Conservation (phyloP, 768 basidiomycete species). For the Russula compacta region DNA sequence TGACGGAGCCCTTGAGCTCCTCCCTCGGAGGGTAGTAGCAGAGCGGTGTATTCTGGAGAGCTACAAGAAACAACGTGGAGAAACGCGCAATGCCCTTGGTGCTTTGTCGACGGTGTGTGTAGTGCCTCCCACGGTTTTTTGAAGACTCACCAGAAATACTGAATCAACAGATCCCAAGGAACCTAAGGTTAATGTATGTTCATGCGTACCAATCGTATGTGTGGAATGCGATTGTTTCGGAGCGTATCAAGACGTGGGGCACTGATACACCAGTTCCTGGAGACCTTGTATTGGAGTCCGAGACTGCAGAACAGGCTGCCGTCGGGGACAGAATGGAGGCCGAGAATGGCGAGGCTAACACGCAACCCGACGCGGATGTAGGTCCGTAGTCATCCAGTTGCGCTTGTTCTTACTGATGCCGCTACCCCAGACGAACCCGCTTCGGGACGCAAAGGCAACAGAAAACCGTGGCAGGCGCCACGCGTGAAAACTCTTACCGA, state of each 20-base stretch:
- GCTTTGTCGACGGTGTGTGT: slow-evolving; percentile 71
- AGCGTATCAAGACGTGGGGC: slow-evolving; percentile 77
- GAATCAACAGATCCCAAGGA: slow-evolving; percentile 73
- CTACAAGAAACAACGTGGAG: slow-evolving; percentile 71
- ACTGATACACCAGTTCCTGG: slow-evolving; percentile 68
- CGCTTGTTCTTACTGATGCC: background rate
- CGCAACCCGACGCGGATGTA: slow-evolving; percentile 16
- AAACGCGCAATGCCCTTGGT: slow-evolving; percentile 77
- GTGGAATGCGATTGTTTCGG: slow-evolving; percentile 96
- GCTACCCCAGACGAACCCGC: slow-evolving; percentile 9
- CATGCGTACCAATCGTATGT: slow-evolving; percentile 98
- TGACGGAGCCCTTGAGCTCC: slow-evolving; percentile 69
- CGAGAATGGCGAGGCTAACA: slow-evolving; percentile 28
- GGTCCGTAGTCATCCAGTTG: background rate
- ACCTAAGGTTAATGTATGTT: slow-evolving; percentile 93
- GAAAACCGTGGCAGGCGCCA: slow-evolving; percentile 52
- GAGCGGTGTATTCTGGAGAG: slow-evolving; percentile 89
- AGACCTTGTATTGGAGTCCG: slow-evolving; percentile 76
- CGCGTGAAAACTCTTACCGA: slow-evolving; percentile 70
- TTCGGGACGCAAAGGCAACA: slow-evolving; percentile 24
- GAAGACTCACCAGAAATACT: background rate
- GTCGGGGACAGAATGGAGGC: slow-evolving; percentile 27
- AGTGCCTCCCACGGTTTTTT: background rate
- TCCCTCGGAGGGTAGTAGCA: slow-evolving; percentile 89
- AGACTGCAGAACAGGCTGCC: slow-evolving; percentile 21